Conservation (phyloP, 2,329 filamentous ascomycete species). For the Aspergillus spinulosporus region DNA sequence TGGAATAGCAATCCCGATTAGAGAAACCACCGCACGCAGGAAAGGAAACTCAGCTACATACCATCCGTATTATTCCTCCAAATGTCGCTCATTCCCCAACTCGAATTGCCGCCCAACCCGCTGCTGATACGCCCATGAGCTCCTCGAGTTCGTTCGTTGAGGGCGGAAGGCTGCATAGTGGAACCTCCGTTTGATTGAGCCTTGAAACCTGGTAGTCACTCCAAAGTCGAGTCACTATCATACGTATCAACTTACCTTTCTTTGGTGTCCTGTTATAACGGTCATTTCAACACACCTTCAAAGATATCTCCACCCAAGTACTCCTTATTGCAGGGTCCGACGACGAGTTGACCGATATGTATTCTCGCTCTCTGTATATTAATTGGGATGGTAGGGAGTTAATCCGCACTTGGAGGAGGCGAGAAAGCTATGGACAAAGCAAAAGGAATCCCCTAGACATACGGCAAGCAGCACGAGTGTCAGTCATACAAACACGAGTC, state of each 20-base stretch:
- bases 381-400: not conserved
- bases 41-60: conserved; percentile 8
- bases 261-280: conserved; percentile 37
- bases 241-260: conserved; percentile 33
- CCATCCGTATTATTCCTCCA: conserved; percentile 54
- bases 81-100: conserved; percentile 50
- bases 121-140: conserved; percentile 44
- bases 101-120: conserved; percentile 46
- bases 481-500: conserved; percentile 16
- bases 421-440: not conserved
- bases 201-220: conserved; percentile 23
- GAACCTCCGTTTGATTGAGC: conserved; percentile 38
- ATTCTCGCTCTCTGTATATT: conserved; percentile 16
- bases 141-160: conserved; percentile 39
- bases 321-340: conserved; percentile 15
- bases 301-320: conserved; percentile 28
- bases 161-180: conserved; percentile 41
- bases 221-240: not conserved
- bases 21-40: not conserved
- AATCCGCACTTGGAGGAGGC: not conserved
- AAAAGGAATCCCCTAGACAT: conserved; percentile 32
- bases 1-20: conserved; percentile 12
- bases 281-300: conserved; percentile 29
- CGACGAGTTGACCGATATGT: conserved; percentile 16
- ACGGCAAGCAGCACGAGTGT: conserved; percentile 26